phyloP scores from a whole-genome alignment of 2,329 filamentous ascomycete genomes.

The Fusarium circinatum region DNA sequence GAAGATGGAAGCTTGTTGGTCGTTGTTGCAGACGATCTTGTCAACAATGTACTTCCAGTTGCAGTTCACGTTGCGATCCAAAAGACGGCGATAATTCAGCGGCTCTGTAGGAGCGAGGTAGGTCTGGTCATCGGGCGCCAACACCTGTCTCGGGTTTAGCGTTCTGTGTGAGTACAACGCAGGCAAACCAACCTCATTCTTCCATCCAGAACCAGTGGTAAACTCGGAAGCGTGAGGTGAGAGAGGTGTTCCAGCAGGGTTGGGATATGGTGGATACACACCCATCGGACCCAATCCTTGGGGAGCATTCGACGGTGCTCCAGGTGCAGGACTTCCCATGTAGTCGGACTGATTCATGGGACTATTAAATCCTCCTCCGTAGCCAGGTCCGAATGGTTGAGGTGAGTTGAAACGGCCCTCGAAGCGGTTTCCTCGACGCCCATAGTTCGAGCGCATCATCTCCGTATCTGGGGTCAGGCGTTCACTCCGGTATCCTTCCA shows the following conservation, averaged over 20 bases:
- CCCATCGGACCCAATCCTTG: constrained; percentile 53
- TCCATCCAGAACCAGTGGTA: constrained; percentile 67
- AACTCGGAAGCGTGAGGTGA: constrained; percentile 82
- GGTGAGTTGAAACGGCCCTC: constrained; percentile 56
- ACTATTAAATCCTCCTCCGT: constrained; percentile 51
- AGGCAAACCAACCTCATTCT: constrained; percentile 59
- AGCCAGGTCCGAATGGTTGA: constrained; percentile 48
- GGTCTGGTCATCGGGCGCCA: constrained; percentile 70
- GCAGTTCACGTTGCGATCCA: constrained; percentile 95
- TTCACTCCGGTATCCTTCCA: constrained; percentile 58
- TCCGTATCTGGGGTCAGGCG: constrained; percentile 62
- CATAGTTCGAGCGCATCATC: constrained; percentile 54
- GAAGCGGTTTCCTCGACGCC: constrained; percentile 59
- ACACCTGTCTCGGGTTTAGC: constrained; percentile 51
- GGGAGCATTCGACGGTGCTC: constrained; percentile 46
- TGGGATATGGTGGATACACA: constrained; percentile 59
- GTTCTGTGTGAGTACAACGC: neutral
- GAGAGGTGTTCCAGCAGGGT: constrained; percentile 70
- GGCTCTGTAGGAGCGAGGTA: constrained; percentile 91
- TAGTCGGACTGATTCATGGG: constrained; percentile 50
- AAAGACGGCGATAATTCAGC: constrained; percentile 92
- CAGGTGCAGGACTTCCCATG: constrained; percentile 50
- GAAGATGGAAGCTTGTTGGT: constrained; percentile 99
- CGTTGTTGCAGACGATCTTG: constrained; percentile 99
- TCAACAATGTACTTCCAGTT: constrained; percentile 99